Percentiles rank a stretch among this genome's conserved stretches.
Conservation (phyloP, 768 basidiomycete genomes). For the Suillus cothurnatus region DNA sequence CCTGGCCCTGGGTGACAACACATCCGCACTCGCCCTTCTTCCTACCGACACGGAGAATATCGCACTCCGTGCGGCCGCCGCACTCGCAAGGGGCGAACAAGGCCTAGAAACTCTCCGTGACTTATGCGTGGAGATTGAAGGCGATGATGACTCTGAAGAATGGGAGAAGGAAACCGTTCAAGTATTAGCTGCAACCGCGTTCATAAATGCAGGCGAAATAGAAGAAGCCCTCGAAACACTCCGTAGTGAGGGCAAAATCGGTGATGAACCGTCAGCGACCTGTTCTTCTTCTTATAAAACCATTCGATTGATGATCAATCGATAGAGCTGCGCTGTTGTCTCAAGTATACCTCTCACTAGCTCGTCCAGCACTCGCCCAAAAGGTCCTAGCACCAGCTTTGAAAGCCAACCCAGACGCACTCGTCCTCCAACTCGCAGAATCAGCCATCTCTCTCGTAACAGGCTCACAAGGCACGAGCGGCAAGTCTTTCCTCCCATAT, state of each 20-base stretch:
- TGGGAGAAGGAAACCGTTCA: conserved; percentile 74
- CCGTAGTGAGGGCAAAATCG: conserved; percentile 66
- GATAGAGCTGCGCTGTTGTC: conserved; percentile 77
- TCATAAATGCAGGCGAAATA: conserved; percentile 78
- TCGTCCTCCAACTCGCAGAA: conserved; percentile 88
- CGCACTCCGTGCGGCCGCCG: conserved; percentile 66
- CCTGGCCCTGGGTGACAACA: conserved; percentile 66
- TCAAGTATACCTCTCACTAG: conserved; percentile 89
- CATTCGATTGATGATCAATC: conserved; percentile 1
- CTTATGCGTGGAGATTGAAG: conserved; percentile 83
- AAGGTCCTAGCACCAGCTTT: conserved; percentile 84
- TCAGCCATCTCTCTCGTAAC: conserved; percentile 77
- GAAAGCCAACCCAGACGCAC: conserved; percentile 86
- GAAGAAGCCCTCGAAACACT: conserved; percentile 94
- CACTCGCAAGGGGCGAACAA: conserved; percentile 69
- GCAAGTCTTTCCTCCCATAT: conserved; percentile 5
- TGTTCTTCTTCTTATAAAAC: not conserved
- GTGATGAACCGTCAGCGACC: conserved; percentile 81
- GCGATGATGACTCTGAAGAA: conserved; percentile 66
- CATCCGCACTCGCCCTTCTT: conserved; percentile 57
- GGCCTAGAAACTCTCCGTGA: conserved; percentile 82
- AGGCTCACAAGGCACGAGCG: conserved; percentile 65
- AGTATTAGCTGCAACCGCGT: conserved; percentile 86
- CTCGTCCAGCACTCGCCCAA: conserved; percentile 84
- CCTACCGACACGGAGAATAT: conserved; percentile 62